Evolutionary conservation across 768 basidiomycete genomes (phyloP), one percentile per base, ranked within the genome.

Genomic region (Nevesoporus exiguus): DNA sequence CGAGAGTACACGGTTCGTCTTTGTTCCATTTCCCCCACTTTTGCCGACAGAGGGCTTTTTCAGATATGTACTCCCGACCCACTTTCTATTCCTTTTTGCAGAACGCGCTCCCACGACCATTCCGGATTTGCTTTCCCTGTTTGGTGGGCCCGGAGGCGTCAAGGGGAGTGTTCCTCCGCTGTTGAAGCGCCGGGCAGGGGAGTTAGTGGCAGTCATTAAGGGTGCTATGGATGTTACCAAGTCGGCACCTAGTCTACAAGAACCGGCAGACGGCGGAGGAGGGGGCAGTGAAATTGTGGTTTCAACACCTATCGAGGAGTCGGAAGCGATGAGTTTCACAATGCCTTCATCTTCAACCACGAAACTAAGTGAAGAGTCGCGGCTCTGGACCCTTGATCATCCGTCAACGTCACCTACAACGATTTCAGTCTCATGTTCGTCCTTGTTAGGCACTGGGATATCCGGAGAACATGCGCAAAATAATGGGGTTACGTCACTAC

Each of bases 11-110:
- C 74, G 86, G 86, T 93, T 66, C 42, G 81, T 71, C 3, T n/a
- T 34, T 39, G 7, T 17, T 29, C 41, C 24, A 19, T 51, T 42
- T 46, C 13, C 13, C 21, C 21, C 21, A 14, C 27, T 15, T 48
- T 45, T 13, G 36, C 43, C 15, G 13, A 49, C 11, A 14, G 8
- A 15, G 21, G 17, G 7, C 31, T 43, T 7, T 45, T 55, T 21
- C 47, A 88, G 88, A 71, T 91, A 85, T 66, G 80, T 93, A 17
- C 73, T 93, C 11, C 78, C 84, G 34, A 91, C 91, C 60, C 89
- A 90, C 58, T 76, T 79, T 61, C 66, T 93, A 24, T 89, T 93
- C 66, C 76, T 77, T 52, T 71, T 92, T 19, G 85, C 83, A n/a
- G 89, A 92, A 62, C 76, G 77, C 24, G 78, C 80, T 7, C 90